Evolutionary conservation across 2,329 filamentous ascomycete species (phyloP), one percentile per base, ranked within the genome.

Genomic region (Pestalotiopsis sp.): DNA sequence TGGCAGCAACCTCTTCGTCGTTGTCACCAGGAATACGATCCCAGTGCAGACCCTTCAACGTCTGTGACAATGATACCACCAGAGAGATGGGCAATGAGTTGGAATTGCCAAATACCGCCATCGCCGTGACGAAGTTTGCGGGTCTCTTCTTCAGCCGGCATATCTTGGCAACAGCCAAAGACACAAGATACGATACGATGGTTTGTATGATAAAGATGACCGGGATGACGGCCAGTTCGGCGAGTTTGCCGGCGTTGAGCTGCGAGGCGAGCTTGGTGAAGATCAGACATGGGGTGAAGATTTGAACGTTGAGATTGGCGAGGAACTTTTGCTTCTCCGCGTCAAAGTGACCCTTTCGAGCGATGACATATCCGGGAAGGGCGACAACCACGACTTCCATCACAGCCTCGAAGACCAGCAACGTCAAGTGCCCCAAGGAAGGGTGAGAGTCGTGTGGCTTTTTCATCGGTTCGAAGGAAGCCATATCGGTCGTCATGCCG

Each of bases 21-120:
- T 97, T 98, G 75, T 99, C 96, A 66, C 93, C 92, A 0, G 93
- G 93, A 64, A 98, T 89, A 73, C 90, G 92, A 81, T 95, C 92
- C 96, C 96, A 99, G 79, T 98, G 95, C 39, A 99, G 86, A 5
- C 96, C 96, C 75, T 91, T 90, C 68, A 99, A 86, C 0, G 96
- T 99, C 78, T 97, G 93, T 14, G 95, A 97, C 12, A 99, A 87
- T 9, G 95, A 98, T 68, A 98, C 88, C 71, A 99, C 94, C 68
- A 99, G 90, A 0, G 96, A 99, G 70, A 99, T 98, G 0, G 96
- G 96, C 23, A 99, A 87, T 20, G 96, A 98, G 82, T 99, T 99
- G 41, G 95, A 98, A 80, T 99, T 99, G 75, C 95, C 96, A 79
- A 99, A 99, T 63, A 98, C 88, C 49, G 93, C 95, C 96, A 99